These are phyloP conservation scores for Paramecium bursaria DNA, from an alignment of 73 alveolate species.

Conservation along the genomic window DNA sequence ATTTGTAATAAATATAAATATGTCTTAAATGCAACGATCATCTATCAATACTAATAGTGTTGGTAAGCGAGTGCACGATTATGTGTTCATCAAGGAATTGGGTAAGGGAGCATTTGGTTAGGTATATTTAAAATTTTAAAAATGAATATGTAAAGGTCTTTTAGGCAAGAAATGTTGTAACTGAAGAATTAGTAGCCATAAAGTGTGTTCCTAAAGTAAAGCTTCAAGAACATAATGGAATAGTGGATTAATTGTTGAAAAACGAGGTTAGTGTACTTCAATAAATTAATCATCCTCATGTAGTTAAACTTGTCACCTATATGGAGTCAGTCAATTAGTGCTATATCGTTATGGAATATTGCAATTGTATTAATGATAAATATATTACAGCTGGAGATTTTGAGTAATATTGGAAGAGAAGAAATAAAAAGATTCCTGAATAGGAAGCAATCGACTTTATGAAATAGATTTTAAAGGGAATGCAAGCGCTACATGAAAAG, in stretches of 20 bases:
- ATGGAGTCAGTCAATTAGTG: conserved; percentile 36
- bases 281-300: conserved; percentile 26
- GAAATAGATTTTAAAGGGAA: conserved; percentile 43
- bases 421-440: conserved; percentile 36
- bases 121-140: not conserved
- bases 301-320: not conserved
- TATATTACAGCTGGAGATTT: conserved; percentile 47
- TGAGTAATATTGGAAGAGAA: conserved; percentile 30
- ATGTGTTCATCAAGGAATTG: conserved; percentile 8
- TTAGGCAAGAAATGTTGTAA: not conserved
- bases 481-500: conserved; percentile 58
- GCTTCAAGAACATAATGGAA: conserved; percentile 22
- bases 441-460: conserved; percentile 36
- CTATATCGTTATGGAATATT: conserved; percentile 32
- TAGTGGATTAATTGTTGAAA: conserved; percentile 27
- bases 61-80: not conserved
- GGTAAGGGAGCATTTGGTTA: conserved; percentile 1
- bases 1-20: too few relatives aligned
- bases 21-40: too few relatives aligned
- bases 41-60: not conserved
- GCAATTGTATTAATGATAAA: conserved; percentile 16
- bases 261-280: conserved; percentile 30
- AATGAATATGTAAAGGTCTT: too few relatives aligned
- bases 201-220: conserved; percentile 8
- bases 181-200: conserved; percentile 33